These are phyloP conservation scores for Phytophthora pinifolia DNA, from an alignment of 352 stramenopile species.

Conservation along the genomic window DNA sequence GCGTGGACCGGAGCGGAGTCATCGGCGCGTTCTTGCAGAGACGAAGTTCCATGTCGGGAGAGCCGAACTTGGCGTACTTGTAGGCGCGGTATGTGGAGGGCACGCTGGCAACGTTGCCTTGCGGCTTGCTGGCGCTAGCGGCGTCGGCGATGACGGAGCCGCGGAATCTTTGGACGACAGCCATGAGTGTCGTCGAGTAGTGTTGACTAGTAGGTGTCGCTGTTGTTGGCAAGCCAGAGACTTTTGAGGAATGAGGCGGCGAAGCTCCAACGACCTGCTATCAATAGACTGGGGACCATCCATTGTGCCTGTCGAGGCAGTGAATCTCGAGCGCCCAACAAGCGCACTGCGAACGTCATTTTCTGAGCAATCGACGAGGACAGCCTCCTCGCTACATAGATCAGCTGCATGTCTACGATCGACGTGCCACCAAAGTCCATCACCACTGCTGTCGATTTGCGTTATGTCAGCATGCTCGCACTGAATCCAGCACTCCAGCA, in stretches of 20 bases:
- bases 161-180: conserved; percentile 9
- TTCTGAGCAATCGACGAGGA: conserved; percentile 13
- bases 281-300: conserved; percentile 4
- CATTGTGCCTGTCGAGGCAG: neutral
- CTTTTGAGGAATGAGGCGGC: conserved; percentile 9
- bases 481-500: neutral
- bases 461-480: neutral
- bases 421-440: neutral
- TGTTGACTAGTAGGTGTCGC: neutral
- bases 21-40: conserved; percentile 19
- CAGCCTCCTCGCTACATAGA: conserved; percentile 13
- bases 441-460: neutral
- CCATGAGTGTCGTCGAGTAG: neutral
- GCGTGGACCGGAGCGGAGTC: conserved; percentile 16
- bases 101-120: neutral
- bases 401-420: conserved; percentile 19
- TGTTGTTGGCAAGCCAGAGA: neutral
- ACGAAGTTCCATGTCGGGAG: conserved; percentile 15
- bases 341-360: neutral
- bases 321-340: neutral
- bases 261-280: neutral
- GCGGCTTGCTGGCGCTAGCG: neutral
- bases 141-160: conserved; percentile 1
- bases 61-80: conserved; percentile 21
- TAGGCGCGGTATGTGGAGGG: conserved; percentile 22